Base-by-base conservation (phyloP, 169 alveolate genomes). In the Eimeria tenella region DNA sequence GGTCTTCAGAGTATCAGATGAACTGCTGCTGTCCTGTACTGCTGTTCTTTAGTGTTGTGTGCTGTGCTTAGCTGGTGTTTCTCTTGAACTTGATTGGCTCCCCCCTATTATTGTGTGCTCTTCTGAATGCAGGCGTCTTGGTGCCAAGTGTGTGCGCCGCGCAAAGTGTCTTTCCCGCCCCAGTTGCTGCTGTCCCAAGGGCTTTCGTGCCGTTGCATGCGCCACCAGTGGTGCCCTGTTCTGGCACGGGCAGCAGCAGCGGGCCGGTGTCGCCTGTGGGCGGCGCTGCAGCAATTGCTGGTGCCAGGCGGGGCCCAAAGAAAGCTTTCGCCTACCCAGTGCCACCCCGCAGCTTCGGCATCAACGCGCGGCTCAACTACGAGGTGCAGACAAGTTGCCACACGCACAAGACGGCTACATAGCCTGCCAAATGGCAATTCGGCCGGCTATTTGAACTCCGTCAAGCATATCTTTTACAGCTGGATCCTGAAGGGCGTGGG, bases 261-360 rank as follows among this genome's bases (percentile, higher is more conserved):
- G 65, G 86, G 9, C 86, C 63, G 21, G 86, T 50, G 58, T 49
- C 86, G 21, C 86, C 86, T 31, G 65, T 75, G 3, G 50, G 21
- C 42, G 86, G 63, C 23, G 56, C 82, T 71, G 82, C 82, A 8
- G 53, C 82, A 5, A 6, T 5, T 21, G 17, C 82, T 21, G 17
- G 4, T 10, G 63, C 63, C 13, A 17, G 17, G 63, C 11, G 86
- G 25, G 86, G 63, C 63, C 11, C 11, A 62, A 25, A 75, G 58
- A 75, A 17, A 50, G 86, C 86, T 5, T 75, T 75, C 50, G 63
- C 17, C 15, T 75, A 62, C 25, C 86, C 25, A 25, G 4, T 13
- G 21, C 86, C 86, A 2, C 86, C 86, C 17, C 86, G 63, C 86
- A 75, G n/a, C 50, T 75, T 31, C 58, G 86, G 63, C 15, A 62